Evolutionary conservation across 2,329 filamentous ascomycete genomes (phyloP).

Genomic region (Xylariaceae sp.): DNA sequence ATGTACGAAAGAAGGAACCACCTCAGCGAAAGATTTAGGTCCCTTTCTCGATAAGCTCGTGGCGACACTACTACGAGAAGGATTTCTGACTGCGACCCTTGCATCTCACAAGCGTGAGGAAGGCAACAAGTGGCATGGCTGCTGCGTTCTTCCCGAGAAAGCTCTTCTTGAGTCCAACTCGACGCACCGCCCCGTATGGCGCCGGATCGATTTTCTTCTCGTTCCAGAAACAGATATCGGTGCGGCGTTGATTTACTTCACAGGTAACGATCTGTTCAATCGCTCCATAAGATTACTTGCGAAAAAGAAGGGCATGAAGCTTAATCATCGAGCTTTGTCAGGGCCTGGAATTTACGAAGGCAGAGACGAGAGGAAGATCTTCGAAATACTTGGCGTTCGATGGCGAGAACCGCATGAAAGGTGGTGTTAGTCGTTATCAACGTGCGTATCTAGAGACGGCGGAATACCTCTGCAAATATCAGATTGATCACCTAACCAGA

Average conservation of each 20-base stretch:
- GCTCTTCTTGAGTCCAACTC: conserved; percentile 24
- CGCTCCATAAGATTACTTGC: conserved; percentile 77
- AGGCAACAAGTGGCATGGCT: conserved; percentile 85
- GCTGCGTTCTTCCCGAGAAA: conserved; percentile 61
- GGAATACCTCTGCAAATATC: too few relatives aligned
- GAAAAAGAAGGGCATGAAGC: conserved; percentile 72
- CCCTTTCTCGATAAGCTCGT: conserved; percentile 63
- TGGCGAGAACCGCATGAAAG: conserved; percentile 76
- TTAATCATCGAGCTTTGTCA: conserved; percentile 82
- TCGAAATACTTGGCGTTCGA: conserved; percentile 75
- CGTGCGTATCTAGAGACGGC: too few relatives aligned
- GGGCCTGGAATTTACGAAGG: conserved; percentile 70
- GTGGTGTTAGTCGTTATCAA: conserved; percentile 54
- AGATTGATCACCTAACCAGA: too few relatives aligned
- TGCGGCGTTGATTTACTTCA: conserved; percentile 90
- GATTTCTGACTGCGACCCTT: conserved; percentile 68
- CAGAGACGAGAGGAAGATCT: conserved; percentile 72
- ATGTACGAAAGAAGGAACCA: conserved; percentile 64
- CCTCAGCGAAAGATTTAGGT: conserved; percentile 51
- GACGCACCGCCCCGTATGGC: conserved; percentile 55
- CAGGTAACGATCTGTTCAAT: conserved; percentile 93
- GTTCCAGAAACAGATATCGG: conserved; percentile 78
- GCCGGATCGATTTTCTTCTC: conserved; percentile 78
- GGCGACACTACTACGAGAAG: conserved; percentile 50
- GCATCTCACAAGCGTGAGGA: conserved; percentile 52